Percentiles rank a stretch among this genome's conserved stretches.
Conservation (phyloP, 2,329 filamentous ascomycete genomes). For the Claviceps humidiphila region DNA sequence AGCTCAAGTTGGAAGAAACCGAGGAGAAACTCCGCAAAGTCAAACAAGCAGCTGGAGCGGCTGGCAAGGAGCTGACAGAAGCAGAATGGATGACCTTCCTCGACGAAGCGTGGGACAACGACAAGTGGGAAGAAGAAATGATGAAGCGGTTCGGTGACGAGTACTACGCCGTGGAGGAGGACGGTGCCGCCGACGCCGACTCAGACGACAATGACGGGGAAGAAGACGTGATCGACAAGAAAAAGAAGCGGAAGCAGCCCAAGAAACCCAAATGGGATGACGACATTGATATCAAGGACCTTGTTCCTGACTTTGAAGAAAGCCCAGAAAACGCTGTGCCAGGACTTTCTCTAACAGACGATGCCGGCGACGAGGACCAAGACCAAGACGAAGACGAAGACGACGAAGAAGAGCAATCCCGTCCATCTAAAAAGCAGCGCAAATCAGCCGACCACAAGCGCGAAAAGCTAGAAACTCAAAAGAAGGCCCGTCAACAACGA, state of each 20-base stretch:
- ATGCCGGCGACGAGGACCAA: constrained; percentile 16
- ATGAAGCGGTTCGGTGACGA: constrained; percentile 72
- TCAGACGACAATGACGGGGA: constrained; percentile 29
- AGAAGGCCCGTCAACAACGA: constrained; percentile 66
- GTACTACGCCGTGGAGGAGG: constrained; percentile 70
- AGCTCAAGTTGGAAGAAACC: constrained; percentile 81
- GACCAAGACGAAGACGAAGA: constrained; percentile 24
- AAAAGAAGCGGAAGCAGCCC: constrained; percentile 28
- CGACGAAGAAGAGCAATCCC: constrained; percentile 29
- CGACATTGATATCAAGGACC: constrained; percentile 91
- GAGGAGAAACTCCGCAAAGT: constrained; percentile 79
- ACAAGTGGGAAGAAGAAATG: constrained; percentile 87
- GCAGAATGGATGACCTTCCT: constrained; percentile 78
- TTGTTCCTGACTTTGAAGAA: constrained; percentile 76
- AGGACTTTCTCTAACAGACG: constrained; percentile 38
- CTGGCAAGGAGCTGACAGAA: constrained; percentile 50
- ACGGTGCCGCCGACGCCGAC: constrained; percentile 39
- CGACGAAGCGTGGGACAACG: constrained; percentile 78
- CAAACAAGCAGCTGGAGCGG: constrained; percentile 74
- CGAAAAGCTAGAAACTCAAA: constrained; percentile 46
- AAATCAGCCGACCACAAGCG: constrained; percentile 47
- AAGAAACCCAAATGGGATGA: constrained; percentile 75
- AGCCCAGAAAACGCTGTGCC: constrained; percentile 32
- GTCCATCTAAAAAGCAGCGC: constrained; percentile 46
- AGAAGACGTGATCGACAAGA: constrained; percentile 31